Evolutionary conservation across 169 alveolate genomes (phyloP).

Genomic region (Plasmodium yoelii): DNA sequence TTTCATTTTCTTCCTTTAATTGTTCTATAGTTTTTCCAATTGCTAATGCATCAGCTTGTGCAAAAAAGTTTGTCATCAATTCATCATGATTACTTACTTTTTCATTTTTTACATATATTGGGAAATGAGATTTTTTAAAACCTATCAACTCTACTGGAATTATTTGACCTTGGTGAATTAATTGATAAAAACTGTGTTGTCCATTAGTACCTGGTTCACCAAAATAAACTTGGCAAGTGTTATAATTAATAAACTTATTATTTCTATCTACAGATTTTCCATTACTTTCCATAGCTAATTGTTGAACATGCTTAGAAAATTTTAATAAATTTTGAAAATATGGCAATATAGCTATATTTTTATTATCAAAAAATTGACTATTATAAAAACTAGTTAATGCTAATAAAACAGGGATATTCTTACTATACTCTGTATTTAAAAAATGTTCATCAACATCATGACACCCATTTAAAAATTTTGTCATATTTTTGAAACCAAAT

Average conservation of each 20-base stretch:
- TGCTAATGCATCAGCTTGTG: constrained; percentile 99
- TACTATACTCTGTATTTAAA: constrained; percentile 82
- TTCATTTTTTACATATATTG: constrained; percentile 79
- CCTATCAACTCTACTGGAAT: constrained; percentile 99
- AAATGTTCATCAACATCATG: constrained; percentile 93
- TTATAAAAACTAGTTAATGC: constrained; percentile 97
- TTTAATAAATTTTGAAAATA: constrained; percentile 95
- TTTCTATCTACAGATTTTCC: constrained; percentile 93
- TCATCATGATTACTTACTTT: constrained; percentile 94
- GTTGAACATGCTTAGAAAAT: constrained; percentile 97
- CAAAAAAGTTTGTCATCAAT: constrained; percentile 98
- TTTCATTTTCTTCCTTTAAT: constrained; percentile 81
- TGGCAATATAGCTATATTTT: constrained; percentile 97
- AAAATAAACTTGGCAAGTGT: constrained; percentile 96
- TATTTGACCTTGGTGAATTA: constrained; percentile 97
- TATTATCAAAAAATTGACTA: constrained; percentile 90
- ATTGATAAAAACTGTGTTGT: constrained; percentile 97
- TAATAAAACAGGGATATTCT: constrained; percentile 94
- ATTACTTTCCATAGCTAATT: constrained; percentile 98
- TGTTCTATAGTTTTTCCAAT: constrained; percentile 93
- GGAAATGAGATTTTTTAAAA: constrained; percentile 92
- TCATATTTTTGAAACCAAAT: constrained; percentile 92
- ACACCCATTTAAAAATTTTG: constrained; percentile 88
- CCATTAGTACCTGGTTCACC: constrained; percentile 99
- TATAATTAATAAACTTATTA: constrained; percentile 86